phyloP scores from a whole-genome alignment of 116 monocot genomes.

The Papilionanthe hybrid region DNA sequence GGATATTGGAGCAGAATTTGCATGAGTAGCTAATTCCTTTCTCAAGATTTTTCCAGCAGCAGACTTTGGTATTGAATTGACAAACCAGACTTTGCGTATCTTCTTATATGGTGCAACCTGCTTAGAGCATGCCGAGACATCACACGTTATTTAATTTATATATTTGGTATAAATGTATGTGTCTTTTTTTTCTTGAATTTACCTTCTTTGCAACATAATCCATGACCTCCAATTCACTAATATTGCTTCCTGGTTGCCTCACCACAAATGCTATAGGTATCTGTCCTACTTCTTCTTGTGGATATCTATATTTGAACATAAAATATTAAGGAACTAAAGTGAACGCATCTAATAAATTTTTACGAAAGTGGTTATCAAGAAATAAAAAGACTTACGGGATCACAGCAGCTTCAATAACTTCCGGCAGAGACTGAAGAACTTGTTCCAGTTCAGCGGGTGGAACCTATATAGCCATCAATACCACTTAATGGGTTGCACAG shows the following conservation, averaged over 20 bases:
- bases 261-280: slow-evolving; percentile 47
- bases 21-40: slow-evolving; percentile 16
- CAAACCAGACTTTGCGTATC: slow-evolving; percentile 37
- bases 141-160: background rate
- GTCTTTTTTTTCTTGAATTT: background rate
- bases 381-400: slow-evolving; percentile 40
- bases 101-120: slow-evolving; percentile 61
- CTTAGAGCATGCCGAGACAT: background rate
- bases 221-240: slow-evolving; percentile 34
- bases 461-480: slow-evolving; percentile 14
- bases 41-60: slow-evolving; percentile 52
- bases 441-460: slow-evolving; percentile 49
- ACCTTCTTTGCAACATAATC: slow-evolving; percentile 51
- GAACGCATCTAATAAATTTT: no score
- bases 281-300: slow-evolving; percentile 45
- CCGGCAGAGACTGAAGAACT: slow-evolving; percentile 36
- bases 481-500: background rate
- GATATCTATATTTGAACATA: slow-evolving; percentile 13
- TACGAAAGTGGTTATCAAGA: no score
- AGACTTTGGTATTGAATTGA: slow-evolving; percentile 42
- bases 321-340: no score
- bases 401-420: slow-evolving; percentile 49
- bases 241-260: slow-evolving; percentile 30
- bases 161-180: no score
- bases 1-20: background rate